Evolutionary conservation across 2,329 filamentous ascomycete species (phyloP), one percentile per base, ranked within the genome.

Genomic region (Paramyrothecium roridum): DNA sequence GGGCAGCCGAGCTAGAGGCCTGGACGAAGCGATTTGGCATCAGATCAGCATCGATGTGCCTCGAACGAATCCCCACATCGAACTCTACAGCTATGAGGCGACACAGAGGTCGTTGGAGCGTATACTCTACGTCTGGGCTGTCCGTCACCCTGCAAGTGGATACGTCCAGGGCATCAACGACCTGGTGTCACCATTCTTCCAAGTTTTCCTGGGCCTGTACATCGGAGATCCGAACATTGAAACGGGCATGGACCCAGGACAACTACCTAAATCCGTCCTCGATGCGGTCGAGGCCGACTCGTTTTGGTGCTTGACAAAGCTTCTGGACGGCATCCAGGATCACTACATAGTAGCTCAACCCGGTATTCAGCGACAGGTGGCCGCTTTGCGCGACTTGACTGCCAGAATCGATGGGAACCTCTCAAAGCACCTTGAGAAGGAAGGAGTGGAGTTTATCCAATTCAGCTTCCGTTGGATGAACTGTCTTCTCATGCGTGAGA

Each of bases 391-490:
- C 57, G 93, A 99, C 71, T 81, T 99, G 37, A 97, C 93, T 1
- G 89, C 90, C 53, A 83, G 95, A 55, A 99, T 99, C 61, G 93
- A 98, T 69, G 84, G 84, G 26, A 82, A 81, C 3, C 77, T 99
- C 50, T 91, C 93, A 3, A 95, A 90, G 64, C 95, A 99, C 69
- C 80, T 99, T 45, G 91, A 97, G 69, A 83, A 83, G 22, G 92
- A 98, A 72, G 88, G 92, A 33, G 91, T 99, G 26, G 95, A 99
- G 70, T 99, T 99, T 68, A 99, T 99, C 66, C 95, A 99, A 69
- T 99, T 99, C 75, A 97, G 92, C 73, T 99, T 99, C 71, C 84
- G 95, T 55, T 99, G 95, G 95, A 99, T 99, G 95, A 99, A 99
- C 67, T 99, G 95, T 72, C 83, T 99, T 52, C 80, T 99, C 61